Base-by-base conservation (phyloP, 345 rosid genomes). In the Brassica rapa region DNA sequence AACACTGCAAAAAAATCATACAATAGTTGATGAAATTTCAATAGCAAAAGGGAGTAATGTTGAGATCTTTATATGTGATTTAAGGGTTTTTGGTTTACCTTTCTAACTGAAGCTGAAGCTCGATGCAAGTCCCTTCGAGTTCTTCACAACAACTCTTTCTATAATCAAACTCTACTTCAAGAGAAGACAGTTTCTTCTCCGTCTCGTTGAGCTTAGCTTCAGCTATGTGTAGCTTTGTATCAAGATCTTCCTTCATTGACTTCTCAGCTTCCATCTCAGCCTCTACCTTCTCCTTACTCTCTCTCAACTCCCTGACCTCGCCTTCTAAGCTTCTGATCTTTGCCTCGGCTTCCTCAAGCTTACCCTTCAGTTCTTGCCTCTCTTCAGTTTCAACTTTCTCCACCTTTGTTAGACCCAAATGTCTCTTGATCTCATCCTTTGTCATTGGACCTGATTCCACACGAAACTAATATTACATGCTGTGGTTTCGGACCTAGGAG, bases 81-180 rank as follows among this genome's bases (percentile, higher is more conserved):
- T 64, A 7, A 15, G 43, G 6, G 37, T 12, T 55, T 67, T 49
- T 51, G 37, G 6, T 53, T 77, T 74, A 94, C 98, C 99, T 91
- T 83, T 91, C 98, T 53, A 91, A 71, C 80, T 93, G 92, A 74
- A 95, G 96, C 82, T 95, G 97, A 82, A 95, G 97, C 83, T 95
- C 96, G 1, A 91, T 90, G 63, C 98, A 93, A 4, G 90, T 91
- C 9, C 89, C 90, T 86, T 95, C 97, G 39, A 93, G 82, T 60
- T 95, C 99, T 69, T 91, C 94, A 56, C 98, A 95, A 66, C 93
- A 88, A 66, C 81, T 86, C 41, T 75, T 87, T 84, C 88, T 89
- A 76, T 91, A 91, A 82, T 95, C 97, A 73, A 93, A 81, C 33
- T 93, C 99, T 64, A 89, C 88, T 85, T 95, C 98, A 80, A 93